A percentile compares a stretch with the other conserved stretches of the same genome.
Evolutionary conservation across 768 basidiomycete species (phyloP).

Genomic region (Calocybe cyanea): DNA sequence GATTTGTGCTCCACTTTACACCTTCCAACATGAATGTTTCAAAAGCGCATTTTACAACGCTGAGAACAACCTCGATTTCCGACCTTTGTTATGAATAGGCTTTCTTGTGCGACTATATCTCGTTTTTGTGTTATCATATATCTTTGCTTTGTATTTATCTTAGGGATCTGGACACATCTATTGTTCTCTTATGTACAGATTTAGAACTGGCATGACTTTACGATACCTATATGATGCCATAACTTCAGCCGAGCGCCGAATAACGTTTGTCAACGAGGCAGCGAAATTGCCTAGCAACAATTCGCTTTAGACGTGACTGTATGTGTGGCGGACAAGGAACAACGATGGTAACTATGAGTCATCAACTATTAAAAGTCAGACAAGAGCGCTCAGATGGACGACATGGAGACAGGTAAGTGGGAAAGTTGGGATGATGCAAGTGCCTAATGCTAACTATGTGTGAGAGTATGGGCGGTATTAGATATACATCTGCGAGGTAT

Average conservation of each 20-base stretch:
- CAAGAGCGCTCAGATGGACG: not conserved
- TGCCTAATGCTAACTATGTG: slow-evolving; percentile 9
- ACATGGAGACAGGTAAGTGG: not conserved
- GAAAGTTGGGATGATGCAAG: slow-evolving; percentile 1
- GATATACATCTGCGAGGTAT: slow-evolving; percentile 1
- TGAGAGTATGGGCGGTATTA: slow-evolving; percentile 4
- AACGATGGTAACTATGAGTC: too few species aligned
- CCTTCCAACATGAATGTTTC: too few species aligned
- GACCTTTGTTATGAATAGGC: too few species aligned
- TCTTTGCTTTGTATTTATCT: too few species aligned
- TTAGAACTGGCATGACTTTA: not conserved
- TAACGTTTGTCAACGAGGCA: too few species aligned
- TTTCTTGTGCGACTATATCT: too few species aligned
- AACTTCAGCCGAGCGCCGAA: too few species aligned
- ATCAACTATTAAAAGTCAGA: too few species aligned
- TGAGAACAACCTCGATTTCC: too few species aligned
- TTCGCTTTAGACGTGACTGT: not conserved
- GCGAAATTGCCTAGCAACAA: not conserved
- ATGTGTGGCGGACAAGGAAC: not conserved
- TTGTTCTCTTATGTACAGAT: slow-evolving; percentile 7
- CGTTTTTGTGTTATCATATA: too few species aligned
- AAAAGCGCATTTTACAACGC: too few species aligned
- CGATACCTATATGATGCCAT: not conserved
- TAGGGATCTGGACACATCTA: not conserved
- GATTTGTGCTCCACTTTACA: not conserved